Percentiles rank a stretch among this genome's conserved stretches.
phyloP scores from a whole-genome alignment of 805 yeast species.

The Ogataea trehalophila region DNA sequence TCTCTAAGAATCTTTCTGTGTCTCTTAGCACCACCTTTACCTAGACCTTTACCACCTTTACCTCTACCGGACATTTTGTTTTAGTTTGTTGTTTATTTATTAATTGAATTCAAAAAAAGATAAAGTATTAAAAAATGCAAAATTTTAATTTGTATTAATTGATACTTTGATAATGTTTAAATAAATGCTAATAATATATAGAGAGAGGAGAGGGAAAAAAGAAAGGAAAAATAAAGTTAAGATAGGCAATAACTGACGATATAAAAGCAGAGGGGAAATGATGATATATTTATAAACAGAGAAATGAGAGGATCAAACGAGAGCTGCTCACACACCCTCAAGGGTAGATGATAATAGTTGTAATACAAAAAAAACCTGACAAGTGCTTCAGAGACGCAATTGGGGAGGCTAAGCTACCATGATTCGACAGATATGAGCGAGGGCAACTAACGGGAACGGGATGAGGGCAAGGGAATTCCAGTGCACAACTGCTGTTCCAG shows the following conservation, averaged over 20 bases:
- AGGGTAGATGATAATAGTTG: too few relatives aligned
- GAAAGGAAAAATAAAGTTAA: neutral
- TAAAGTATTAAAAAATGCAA: neutral
- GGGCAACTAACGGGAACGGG: neutral
- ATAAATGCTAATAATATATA: neutral
- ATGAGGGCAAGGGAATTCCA: neutral
- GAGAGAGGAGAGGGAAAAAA: neutral
- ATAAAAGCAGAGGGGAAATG: neutral
- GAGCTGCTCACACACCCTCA: neutral
- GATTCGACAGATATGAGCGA: neutral
- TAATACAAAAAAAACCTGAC: too few relatives aligned
- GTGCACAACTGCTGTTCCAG: neutral
- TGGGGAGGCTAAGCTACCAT: neutral
- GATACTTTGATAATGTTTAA: neutral
- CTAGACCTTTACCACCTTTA: slow-evolving; percentile 99
- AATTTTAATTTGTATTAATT: neutral
- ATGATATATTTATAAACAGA: slow-evolving; percentile 2
- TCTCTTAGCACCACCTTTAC: slow-evolving; percentile 99
- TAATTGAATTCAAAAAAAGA: neutral
- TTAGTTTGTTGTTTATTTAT: neutral
- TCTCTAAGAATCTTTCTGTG: slow-evolving; percentile 99
- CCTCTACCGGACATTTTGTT: slow-evolving; percentile 95
- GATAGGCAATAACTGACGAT: neutral
- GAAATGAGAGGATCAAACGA: neutral
- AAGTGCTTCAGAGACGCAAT: neutral